A percentile compares a stretch with the other conserved stretches of the same genome.
These are phyloP conservation scores for Phytopythium oedochilum DNA, from an alignment of 352 stramenopile genomes.

Conservation along the genomic window DNA sequence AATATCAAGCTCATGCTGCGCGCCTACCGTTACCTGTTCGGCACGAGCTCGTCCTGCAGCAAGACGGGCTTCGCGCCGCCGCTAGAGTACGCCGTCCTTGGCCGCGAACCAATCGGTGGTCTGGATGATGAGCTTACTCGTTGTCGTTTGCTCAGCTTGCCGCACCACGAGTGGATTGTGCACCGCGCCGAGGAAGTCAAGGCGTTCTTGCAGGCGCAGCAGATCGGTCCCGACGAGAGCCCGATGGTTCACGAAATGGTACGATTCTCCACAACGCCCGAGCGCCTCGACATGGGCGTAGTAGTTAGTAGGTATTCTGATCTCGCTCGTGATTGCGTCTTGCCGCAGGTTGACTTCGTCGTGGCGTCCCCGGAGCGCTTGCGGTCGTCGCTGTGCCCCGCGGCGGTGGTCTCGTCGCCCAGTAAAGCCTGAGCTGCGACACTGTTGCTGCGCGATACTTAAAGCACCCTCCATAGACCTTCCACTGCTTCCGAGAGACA, in stretches of 20 bases:
- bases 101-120: neutral
- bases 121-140: neutral
- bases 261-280: neutral
- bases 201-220: conserved; percentile 36
- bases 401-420: conserved; percentile 21
- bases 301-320: too few species aligned
- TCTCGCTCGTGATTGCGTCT: too few species aligned
- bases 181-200: conserved; percentile 52
- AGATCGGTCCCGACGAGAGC: conserved; percentile 25
- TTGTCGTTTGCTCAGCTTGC: conserved; percentile 28
- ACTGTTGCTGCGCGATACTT: neutral
- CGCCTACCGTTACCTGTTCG: conserved; percentile 77
- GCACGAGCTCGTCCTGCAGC: conserved; percentile 28
- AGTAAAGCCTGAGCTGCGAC: conserved; percentile 1
- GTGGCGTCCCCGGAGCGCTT: conserved; percentile 40
- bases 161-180: conserved; percentile 42
- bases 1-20: conserved; percentile 79
- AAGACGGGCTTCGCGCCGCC: conserved; percentile 72
- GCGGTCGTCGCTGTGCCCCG: conserved; percentile 62
- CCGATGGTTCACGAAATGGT: conserved; percentile 61
- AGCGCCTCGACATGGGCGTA: too few species aligned
- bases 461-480: conserved; percentile 1
- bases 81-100: conserved; percentile 47
- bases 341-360: conserved; percentile 65
- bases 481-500: neutral